Evolutionary conservation across 495 filamentous ascomycete species (phyloP).

Genomic region (Hyaloscypha finlandica): DNA sequence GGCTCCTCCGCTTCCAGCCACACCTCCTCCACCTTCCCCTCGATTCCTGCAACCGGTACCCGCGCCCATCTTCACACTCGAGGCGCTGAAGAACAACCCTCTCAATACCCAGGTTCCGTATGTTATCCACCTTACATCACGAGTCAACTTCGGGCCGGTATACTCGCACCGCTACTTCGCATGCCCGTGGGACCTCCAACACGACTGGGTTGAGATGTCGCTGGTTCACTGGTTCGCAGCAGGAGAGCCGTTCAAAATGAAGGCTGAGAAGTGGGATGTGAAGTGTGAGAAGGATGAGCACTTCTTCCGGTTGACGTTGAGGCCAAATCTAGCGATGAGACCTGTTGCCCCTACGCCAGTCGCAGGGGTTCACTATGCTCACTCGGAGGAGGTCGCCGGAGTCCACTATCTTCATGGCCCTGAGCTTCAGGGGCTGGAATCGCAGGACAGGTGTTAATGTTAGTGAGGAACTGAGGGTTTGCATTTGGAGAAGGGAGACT

Average conservation of each 20-base stretch:
- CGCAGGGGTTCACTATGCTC: background rate
- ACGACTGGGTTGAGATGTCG: slow-evolving; percentile 28
- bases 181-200: slow-evolving; percentile 17
- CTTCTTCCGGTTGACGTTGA: slow-evolving; percentile 30
- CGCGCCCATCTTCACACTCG: slow-evolving; percentile 12
- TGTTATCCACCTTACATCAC: slow-evolving; percentile 26
- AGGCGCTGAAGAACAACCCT: slow-evolving; percentile 25
- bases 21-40: background rate
- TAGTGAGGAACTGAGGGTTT: background rate
- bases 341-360: background rate
- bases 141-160: slow-evolving; percentile 28
- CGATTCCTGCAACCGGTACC: slow-evolving; percentile 6
- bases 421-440: background rate
- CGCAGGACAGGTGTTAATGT: background rate
- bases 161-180: slow-evolving; percentile 32
- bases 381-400: background rate
- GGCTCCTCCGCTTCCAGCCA: background rate
- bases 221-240: slow-evolving; percentile 27
- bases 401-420: background rate
- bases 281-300: slow-evolving; percentile 24
- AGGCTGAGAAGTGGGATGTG: slow-evolving; percentile 30
- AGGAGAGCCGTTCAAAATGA: slow-evolving; percentile 25
- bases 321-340: slow-evolving; percentile 30
- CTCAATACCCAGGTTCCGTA: slow-evolving; percentile 19
- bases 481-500: background rate